phyloP scores from a whole-genome alignment of 2,329 filamentous ascomycete species.

The Colletotrichum navitas region DNA sequence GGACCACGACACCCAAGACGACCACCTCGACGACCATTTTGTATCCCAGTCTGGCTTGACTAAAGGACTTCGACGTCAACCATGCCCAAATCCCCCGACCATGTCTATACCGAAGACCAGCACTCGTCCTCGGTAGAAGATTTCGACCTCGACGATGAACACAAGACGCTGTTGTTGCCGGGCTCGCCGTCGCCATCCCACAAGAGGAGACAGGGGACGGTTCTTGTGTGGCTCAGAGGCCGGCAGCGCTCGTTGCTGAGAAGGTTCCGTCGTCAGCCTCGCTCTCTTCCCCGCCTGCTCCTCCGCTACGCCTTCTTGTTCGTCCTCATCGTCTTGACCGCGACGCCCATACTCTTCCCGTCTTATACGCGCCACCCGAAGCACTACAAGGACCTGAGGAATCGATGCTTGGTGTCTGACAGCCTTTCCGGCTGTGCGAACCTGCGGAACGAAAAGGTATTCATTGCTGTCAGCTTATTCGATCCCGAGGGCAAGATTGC shows the following conservation, averaged over 20 bases:
- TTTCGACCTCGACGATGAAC: slow-evolving; percentile 28
- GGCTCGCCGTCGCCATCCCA: not conserved
- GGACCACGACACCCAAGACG: not conserved
- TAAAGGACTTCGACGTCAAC: not conserved
- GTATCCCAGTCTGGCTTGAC: not conserved
- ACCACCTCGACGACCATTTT: not conserved
- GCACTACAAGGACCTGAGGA: slow-evolving; percentile 53
- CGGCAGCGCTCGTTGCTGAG: slow-evolving; percentile 34
- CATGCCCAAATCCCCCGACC: slow-evolving; percentile 19
- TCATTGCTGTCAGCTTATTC: slow-evolving; percentile 79
- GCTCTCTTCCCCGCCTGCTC: slow-evolving; percentile 27
- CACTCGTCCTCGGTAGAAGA: slow-evolving; percentile 28
- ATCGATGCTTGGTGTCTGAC: slow-evolving; percentile 48
- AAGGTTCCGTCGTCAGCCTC: slow-evolving; percentile 37
- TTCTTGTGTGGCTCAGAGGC: slow-evolving; percentile 31
- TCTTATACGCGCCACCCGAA: slow-evolving; percentile 57
- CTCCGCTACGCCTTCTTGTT: slow-evolving; percentile 47
- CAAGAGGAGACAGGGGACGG: slow-evolving; percentile 8
- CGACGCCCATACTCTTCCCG: slow-evolving; percentile 55
- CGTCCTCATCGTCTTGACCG: slow-evolving; percentile 49
- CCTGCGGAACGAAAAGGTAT: slow-evolving; percentile 72
- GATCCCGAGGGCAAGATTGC: slow-evolving; percentile 72
- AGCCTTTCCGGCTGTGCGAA: slow-evolving; percentile 54
- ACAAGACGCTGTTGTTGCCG: slow-evolving; percentile 33
- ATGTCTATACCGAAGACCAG: not conserved